Evolutionary conservation across 2,329 filamentous ascomycete species (phyloP), one percentile per base, ranked within the genome.

Genomic region (Ascochyta fabae): DNA sequence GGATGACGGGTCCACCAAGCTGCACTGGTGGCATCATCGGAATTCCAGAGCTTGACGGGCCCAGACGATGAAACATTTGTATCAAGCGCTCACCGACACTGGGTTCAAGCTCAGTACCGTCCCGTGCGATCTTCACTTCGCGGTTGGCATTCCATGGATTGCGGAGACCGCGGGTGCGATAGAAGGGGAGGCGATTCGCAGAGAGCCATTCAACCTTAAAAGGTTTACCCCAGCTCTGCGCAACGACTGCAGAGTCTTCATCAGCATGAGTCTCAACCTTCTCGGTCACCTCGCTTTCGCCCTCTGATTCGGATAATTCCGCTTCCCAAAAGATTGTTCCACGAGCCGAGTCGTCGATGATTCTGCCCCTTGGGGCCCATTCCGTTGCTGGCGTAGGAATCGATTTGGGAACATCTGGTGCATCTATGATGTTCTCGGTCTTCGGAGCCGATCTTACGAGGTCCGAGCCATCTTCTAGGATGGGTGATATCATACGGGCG

Each of bases 311-410:
- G 0, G 85, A 84, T 29, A 81, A 76, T 45, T 94, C 88, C 6
- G 88, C 88, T 74, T 98, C 94, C 94, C 94, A 98, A 69, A 98
- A 98, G 36, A 97, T 96, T 0, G 93, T 97, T 0, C 94, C 94
- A n/a, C 94, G 85, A 0, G 91, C 89, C 4, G 91, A 93, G 72
- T 98, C 94, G 68, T 96, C 92, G 42, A 97, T 94, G 55, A 98
- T 96, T 50, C 88, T 87, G 23, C 94, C 94, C 67, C 85, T 88
- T 0, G 93, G 93, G 3, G 90, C 89, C 47, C 83, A 88, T 43
- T 90, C 87, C 0, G 89, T 96, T 16, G 91, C 87, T 53, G 89
- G 86, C 22, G 92, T 96, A 0, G 87, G 83, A 10, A 92, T 96
- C 6, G 91, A 90, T 68, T 91, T 89, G 3, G 92, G 88, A 5